A percentile compares a stretch with the other conserved stretches of the same genome.
Evolutionary conservation across 164 flowering plant species (phyloP).

Genomic region (Magnolia changhungtana): DNA sequence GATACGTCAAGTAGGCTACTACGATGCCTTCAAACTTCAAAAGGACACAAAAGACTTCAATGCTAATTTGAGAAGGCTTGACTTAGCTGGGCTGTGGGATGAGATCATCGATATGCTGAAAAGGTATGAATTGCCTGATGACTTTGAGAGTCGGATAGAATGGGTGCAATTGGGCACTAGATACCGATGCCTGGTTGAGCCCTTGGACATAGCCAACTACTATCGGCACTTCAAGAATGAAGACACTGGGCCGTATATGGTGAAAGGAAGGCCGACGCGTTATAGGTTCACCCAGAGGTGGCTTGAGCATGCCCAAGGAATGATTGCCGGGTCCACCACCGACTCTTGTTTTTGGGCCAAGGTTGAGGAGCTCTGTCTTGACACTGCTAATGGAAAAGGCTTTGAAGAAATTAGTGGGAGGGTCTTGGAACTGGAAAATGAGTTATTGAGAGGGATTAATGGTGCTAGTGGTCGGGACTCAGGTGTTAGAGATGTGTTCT

Average conservation of each 20-base stretch:
- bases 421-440: conserved; percentile 31
- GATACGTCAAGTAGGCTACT: conserved; percentile 46
- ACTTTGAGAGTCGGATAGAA: conserved; percentile 42
- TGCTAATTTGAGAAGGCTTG: conserved; percentile 60
- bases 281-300: conserved; percentile 62
- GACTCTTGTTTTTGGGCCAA: conserved; percentile 70
- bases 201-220: conserved; percentile 85
- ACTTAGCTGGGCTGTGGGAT: conserved; percentile 74
- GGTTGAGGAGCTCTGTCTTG: conserved; percentile 51
- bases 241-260: conserved; percentile 65
- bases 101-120: conserved; percentile 68
- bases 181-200: conserved; percentile 64
- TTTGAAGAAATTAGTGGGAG: conserved; percentile 29
- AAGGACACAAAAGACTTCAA: conserved; percentile 42
- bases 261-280: conserved; percentile 63
- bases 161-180: conserved; percentile 64
- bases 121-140: conserved; percentile 64
- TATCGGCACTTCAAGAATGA: conserved; percentile 65
- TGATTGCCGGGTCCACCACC: conserved; percentile 15
- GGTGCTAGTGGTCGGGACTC: conserved; percentile 1
- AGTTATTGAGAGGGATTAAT: conserved; percentile 27
- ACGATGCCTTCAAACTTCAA: conserved; percentile 65
- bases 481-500: conserved; percentile 35
- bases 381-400: not conserved
- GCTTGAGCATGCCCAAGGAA: conserved; percentile 41